Percentiles rank a stretch among this genome's conserved stretches.
phyloP scores from a whole-genome alignment of 2,329 filamentous ascomycete species.

The Calonectria pseudoturangicola region DNA sequence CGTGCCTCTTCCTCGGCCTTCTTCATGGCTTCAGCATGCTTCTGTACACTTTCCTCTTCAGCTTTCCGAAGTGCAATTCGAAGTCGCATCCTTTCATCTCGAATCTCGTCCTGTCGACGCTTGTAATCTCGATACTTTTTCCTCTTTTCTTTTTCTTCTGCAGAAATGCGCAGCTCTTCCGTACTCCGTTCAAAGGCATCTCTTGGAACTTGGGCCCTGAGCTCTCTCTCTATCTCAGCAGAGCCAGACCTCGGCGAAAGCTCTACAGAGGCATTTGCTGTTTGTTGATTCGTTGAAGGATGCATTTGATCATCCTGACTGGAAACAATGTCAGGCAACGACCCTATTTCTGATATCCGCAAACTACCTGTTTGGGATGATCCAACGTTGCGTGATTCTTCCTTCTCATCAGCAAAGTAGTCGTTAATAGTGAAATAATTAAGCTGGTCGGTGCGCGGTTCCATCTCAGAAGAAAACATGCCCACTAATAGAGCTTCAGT shows the following conservation, averaged over 20 bases:
- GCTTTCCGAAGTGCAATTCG: constrained; percentile 60
- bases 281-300: neutral
- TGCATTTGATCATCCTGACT: neutral
- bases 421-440: neutral
- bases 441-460: neutral
- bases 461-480: neutral
- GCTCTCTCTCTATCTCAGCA: no score
- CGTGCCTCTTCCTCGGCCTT: neutral
- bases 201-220: constrained; percentile 52
- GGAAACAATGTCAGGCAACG: neutral
- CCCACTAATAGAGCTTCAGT: neutral
- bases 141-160: constrained; percentile 56
- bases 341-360: neutral
- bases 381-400: neutral
- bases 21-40: neutral
- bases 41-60: neutral
- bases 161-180: constrained; percentile 50
- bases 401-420: constrained; percentile 13
- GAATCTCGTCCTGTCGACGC: constrained; percentile 36
- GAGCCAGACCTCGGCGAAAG: no score
- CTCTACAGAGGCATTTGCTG: neutral
- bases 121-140: constrained; percentile 50
- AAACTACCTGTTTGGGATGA: neutral
- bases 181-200: constrained; percentile 59
- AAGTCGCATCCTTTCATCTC: constrained; percentile 65